Evolutionary conservation across 1,284 basidiomycete species (phyloP).

Genomic region (Cerioporus squamosus): DNA sequence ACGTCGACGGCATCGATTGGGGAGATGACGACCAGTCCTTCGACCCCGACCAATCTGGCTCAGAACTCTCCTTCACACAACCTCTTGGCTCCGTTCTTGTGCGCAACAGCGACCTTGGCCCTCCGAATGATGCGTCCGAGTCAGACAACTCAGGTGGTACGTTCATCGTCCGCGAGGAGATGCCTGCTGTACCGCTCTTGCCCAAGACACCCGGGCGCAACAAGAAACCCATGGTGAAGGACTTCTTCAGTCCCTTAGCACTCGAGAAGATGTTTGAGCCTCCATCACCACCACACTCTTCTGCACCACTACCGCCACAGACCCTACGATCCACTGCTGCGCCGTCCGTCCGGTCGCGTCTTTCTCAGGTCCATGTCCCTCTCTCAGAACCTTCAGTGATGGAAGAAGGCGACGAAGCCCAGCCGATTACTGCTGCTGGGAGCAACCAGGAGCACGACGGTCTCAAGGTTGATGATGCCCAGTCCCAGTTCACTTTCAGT

Average conservation of each 20-base stretch:
- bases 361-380: constrained; percentile 37
- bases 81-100: constrained; percentile 58
- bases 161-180: constrained; percentile 79
- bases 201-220: constrained; percentile 66
- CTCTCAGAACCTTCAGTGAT: constrained; percentile 9
- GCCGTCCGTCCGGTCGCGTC: constrained; percentile 41
- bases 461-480: constrained; percentile 39
- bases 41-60: constrained; percentile 44
- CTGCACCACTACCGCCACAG: constrained; percentile 26
- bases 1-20: constrained; percentile 48
- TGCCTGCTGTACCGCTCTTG: constrained; percentile 55
- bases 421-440: neutral
- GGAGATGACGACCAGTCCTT: constrained; percentile 38
- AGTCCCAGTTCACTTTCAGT: constrained; percentile 78
- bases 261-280: constrained; percentile 92
- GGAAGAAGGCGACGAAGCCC: constrained; percentile 6
- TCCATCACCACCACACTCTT: constrained; percentile 67
- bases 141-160: constrained; percentile 59
- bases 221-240: constrained; percentile 69
- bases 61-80: constrained; percentile 60
- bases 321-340: constrained; percentile 26
- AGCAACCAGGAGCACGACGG: constrained; percentile 13
- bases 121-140: constrained; percentile 27
- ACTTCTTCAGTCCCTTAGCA: constrained; percentile 84
- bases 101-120: constrained; percentile 44